Conservation (phyloP, 306 rosid genomes). For the Quercus gilva region DNA sequence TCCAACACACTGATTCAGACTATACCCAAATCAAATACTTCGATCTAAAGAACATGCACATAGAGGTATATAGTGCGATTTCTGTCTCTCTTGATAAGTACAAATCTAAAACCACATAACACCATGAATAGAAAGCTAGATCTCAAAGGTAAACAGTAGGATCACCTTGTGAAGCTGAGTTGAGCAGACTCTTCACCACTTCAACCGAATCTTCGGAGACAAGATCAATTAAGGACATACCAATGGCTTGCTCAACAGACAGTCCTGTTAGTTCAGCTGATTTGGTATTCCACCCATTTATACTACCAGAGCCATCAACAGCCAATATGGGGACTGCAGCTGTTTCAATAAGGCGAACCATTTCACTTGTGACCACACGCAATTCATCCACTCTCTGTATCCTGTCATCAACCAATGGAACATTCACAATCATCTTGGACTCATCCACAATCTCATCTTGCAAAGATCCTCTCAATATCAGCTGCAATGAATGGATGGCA, state of each 20-base stretch:
- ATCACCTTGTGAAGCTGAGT: slow-evolving; percentile 37
- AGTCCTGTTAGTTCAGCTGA: slow-evolving; percentile 43
- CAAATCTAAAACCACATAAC: background rate
- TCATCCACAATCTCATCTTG: slow-evolving; percentile 23
- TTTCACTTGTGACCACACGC: slow-evolving; percentile 34
- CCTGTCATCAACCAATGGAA: slow-evolving; percentile 36
- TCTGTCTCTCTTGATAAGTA: background rate
- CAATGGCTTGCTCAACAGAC: slow-evolving; percentile 36
- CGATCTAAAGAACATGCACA: background rate
- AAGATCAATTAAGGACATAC: slow-evolving; percentile 32
- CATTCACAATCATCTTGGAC: slow-evolving; percentile 34
- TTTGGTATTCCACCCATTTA: slow-evolving; percentile 47
- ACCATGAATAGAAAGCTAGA: background rate
- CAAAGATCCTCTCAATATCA: slow-evolving; percentile 41
- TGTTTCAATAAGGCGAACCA: slow-evolving; percentile 42
- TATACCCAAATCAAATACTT: background rate
- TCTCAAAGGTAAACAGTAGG: background rate
- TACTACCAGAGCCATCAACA: slow-evolving; percentile 29
- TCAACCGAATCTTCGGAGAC: slow-evolving; percentile 37
- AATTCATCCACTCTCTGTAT: slow-evolving; percentile 39
- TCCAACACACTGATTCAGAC: background rate
- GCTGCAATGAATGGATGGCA: slow-evolving; percentile 45
- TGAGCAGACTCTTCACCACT: slow-evolving; percentile 35
- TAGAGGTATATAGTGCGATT: background rate
- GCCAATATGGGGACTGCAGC: slow-evolving; percentile 51